These are phyloP conservation scores for Scenedesmus sp. DNA, from an alignment of 163 green algal genomes.

Conservation along the genomic window DNA sequence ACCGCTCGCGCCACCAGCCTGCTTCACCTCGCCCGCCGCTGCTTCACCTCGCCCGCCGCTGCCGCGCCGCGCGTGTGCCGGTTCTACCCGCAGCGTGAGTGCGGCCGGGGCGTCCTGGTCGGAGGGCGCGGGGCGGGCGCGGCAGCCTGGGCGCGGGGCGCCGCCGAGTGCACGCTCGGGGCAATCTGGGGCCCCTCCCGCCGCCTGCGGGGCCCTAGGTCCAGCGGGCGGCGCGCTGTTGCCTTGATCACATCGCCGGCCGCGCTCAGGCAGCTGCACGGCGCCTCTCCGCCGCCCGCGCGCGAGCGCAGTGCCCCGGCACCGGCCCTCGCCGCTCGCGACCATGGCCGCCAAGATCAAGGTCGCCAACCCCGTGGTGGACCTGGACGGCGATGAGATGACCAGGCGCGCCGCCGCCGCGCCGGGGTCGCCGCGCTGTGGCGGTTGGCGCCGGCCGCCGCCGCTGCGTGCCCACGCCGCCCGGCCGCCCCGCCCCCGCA, in stretches of 20 bases:
- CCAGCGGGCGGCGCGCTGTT: neutral
- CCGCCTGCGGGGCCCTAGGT: constrained; percentile 7
- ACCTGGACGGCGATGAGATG: constrained; percentile 95
- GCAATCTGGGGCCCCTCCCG: constrained; percentile 2
- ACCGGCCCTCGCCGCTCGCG: neutral
- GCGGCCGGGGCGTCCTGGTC: no score
- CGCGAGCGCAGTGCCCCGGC: neutral
- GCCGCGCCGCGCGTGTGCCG: no score
- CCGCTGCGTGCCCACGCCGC: no score
- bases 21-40: no score
- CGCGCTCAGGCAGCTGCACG: neutral
- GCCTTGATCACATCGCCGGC: neutral
- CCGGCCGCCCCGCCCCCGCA: constrained; percentile 37
- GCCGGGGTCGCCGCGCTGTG: no score
- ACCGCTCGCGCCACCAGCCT: no score
- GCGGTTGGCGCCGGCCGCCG: no score
- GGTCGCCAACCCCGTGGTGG: constrained; percentile 89
- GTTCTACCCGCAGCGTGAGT: no score
- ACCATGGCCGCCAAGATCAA: constrained; percentile 72
- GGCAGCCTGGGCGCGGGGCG: no score
- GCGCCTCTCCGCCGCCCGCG: neutral
- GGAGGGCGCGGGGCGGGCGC: no score
- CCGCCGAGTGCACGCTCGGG: no score
- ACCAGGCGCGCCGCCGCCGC: constrained; percentile 63
- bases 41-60: no score